Evolutionary conservation across 352 stramenopile genomes (phyloP).

Genomic region (Pythium sp.): DNA sequence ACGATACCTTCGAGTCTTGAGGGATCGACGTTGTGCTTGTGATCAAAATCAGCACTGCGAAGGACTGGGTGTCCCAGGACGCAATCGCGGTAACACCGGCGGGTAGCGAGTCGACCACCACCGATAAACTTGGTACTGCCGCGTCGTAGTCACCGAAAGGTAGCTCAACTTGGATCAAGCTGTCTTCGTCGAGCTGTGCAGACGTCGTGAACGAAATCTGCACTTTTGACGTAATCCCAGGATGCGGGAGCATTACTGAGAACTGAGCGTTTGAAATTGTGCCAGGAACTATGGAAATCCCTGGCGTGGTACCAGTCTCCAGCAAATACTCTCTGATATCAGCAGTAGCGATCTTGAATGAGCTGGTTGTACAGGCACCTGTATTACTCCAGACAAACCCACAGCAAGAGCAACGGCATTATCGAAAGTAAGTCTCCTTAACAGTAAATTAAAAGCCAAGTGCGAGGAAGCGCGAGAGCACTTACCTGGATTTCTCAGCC

Average conservation of each 20-base stretch:
- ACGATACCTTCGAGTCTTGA: conserved; percentile 24
- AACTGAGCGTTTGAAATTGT: conserved; percentile 33
- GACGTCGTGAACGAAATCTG: conserved; percentile 50
- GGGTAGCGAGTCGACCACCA: conserved; percentile 22
- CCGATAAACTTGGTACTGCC: conserved; percentile 20
- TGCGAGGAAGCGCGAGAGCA: no score
- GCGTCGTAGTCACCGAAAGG: conserved; percentile 39
- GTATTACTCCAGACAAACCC: neutral
- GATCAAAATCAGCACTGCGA: conserved; percentile 39
- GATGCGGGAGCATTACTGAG: conserved; percentile 30
- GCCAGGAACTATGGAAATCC: conserved; percentile 34
- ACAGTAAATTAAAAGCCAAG: neutral
- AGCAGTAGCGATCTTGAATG: conserved; percentile 34
- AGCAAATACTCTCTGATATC: conserved; percentile 37
- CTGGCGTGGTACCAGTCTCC: conserved; percentile 23
- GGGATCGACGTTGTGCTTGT: conserved; percentile 28
- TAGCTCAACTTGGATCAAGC: conserved; percentile 38
- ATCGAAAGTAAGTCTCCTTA: neutral
- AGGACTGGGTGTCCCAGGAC: conserved; percentile 30
- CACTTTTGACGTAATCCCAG: conserved; percentile 41
- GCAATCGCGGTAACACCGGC: conserved; percentile 27
- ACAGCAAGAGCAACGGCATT: neutral
- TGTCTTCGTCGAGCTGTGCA: conserved; percentile 34
- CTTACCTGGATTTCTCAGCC: conserved; percentile 10
- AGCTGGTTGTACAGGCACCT: conserved; percentile 33